Conservation (phyloP, 1,139 yeast species). For the Yamadazyma mexicana region DNA sequence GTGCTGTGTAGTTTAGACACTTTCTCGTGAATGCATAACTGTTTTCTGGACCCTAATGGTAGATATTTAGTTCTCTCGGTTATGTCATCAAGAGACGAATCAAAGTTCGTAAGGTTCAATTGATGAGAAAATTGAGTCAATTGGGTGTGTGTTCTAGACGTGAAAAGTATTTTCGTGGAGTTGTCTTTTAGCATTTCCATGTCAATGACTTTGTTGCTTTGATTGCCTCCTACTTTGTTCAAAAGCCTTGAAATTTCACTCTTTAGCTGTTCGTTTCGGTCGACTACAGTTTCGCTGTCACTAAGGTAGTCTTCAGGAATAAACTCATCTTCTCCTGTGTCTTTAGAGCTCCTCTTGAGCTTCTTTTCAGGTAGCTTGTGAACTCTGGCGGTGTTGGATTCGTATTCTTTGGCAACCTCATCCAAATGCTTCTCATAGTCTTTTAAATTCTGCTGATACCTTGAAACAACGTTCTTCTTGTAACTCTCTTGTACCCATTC, state of each 20-base stretch:
- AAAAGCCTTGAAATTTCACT: constrained; percentile 46
- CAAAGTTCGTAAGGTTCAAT: constrained; percentile 59
- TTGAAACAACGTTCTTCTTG: constrained; percentile 29
- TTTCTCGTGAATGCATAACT: constrained; percentile 72
- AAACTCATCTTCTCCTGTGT: constrained; percentile 27
- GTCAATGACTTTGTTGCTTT: background rate
- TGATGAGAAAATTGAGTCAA: constrained; percentile 80
- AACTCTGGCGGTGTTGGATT: constrained; percentile 12
- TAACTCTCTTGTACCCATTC: constrained; percentile 58
- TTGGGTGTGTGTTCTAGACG: constrained; percentile 93
- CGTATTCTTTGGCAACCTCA: constrained; percentile 14
- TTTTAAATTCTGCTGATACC: constrained; percentile 28
- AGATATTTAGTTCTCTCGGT: constrained; percentile 53
- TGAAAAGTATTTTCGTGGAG: constrained; percentile 54
- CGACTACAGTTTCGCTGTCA: constrained; percentile 25
- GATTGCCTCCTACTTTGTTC: constrained; percentile 20
- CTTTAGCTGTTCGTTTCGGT: constrained; percentile 29
- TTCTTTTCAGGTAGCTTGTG: constrained; percentile 13
- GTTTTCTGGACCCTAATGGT: constrained; percentile 82
- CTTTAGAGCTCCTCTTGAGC: constrained; percentile 9
- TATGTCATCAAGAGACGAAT: constrained; percentile 53
- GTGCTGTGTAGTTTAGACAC: constrained; percentile 51
- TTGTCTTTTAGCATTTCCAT: constrained; percentile 27
- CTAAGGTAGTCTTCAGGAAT: constrained; percentile 44
- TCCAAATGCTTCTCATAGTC: constrained; percentile 45